Evolutionary conservation across 2,329 filamentous ascomycete genomes (phyloP), one percentile per base, ranked within the genome.

Genomic region (Colletotrichum zoysiae): DNA sequence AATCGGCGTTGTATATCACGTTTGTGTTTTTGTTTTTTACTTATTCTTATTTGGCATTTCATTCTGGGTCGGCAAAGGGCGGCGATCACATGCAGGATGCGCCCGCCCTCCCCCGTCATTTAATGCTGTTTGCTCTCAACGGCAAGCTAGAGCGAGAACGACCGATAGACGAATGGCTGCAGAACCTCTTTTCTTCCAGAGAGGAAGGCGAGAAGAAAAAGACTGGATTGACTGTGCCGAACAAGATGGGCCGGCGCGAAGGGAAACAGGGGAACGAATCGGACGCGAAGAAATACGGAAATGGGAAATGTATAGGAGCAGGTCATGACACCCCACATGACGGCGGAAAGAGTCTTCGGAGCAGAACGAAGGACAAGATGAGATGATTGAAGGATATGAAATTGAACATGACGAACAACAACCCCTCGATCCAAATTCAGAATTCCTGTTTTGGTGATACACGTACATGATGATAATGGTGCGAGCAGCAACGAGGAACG

Each of bases 41-140:
- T 33, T 57, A 20, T 71, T 71, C 59, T 38, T 67, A 14, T 66
- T 42, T 30, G 59, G 65, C 65, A 51, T 70, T 64, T 70, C 26
- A 51, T n/a, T 26, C 30, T 64, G 65, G 70, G 70, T 55, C 42
- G 70, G 70, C 65, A 42, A 55, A 30, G 69, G 55, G 70, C n/a
- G 58, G 33, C 51, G 33, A 46, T 59, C 46, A 55, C 18, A 16
- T 59, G 35, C 14, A 30, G 16, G 40, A 35, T 9, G 35, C 58
- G 56, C 56, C 18, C 55, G 38, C 61, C 53, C 53, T 61, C 53
- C 53, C 65, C 38, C 53, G 61, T 65, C 38, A 57, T 72, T 70
- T 70, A 72, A 72, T 70, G 69, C 69, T 69, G 59, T 63, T 63
- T 67, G 69, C 65, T 55, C 60, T 55, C 23, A 66, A 46, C 55